These are phyloP conservation scores for Ziziphus jujuba DNA, from an alignment of 306 rosid genomes.

Conservation along the genomic window DNA sequence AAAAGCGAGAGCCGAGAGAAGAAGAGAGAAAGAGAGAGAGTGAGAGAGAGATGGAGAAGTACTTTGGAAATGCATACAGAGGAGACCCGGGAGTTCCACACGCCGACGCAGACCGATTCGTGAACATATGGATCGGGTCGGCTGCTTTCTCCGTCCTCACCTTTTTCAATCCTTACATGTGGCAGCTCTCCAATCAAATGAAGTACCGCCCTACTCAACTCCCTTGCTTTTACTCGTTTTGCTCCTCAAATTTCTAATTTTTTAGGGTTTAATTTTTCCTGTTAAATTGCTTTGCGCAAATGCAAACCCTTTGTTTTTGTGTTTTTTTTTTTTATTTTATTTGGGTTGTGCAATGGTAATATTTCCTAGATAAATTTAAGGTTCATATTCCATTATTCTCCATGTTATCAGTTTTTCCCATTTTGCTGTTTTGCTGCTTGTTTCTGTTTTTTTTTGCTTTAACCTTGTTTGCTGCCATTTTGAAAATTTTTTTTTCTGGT, in stretches of 20 bases:
- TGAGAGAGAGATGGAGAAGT: conserved; percentile 69
- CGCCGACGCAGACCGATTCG: conserved; percentile 55
- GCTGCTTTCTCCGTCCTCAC: conserved; percentile 51
- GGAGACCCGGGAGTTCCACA: conserved; percentile 97
- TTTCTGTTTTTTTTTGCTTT: not conserved
- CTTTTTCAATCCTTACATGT: conserved; percentile 63
- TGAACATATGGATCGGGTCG: conserved; percentile 73
- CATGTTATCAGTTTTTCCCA: no score
- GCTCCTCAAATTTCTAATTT: not conserved
- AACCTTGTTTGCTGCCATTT: not conserved
- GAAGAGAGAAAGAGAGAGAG: not conserved
- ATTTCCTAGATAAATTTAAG: no score
- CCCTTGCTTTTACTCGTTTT: not conserved
- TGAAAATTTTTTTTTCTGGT: not conserved
- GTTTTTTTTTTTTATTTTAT: no score
- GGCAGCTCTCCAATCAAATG: conserved; percentile 68
- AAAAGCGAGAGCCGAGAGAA: not conserved
- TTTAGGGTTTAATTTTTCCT: no score
- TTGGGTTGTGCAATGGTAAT: no score
- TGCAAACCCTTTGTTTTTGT: not conserved
- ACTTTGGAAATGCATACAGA: conserved; percentile 82
- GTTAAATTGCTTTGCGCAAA: no score
- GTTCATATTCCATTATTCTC: no score
- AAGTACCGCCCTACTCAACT: conserved; percentile 45
- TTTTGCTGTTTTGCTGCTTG: not conserved